Conservation (phyloP, 495 filamentous ascomycete genomes). For the Articulospora tetracladia region DNA sequence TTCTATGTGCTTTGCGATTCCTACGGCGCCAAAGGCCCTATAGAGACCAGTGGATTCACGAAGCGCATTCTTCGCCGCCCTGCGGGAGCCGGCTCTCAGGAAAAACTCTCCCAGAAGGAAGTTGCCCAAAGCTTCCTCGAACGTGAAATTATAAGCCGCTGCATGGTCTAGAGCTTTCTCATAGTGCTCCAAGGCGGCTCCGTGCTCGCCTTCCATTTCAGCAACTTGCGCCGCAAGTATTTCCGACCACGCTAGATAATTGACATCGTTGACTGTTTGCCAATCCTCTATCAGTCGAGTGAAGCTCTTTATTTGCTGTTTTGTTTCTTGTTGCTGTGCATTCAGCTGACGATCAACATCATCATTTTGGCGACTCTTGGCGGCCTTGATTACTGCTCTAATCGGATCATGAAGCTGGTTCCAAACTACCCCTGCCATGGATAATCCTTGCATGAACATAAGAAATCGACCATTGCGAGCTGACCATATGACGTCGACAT, state of each 20-base stretch:
- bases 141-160: conserved; percentile 67
- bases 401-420: conserved; percentile 49
- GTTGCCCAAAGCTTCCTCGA: conserved; percentile 78
- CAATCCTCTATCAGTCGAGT: conserved; percentile 62
- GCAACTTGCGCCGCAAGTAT: conserved; percentile 69
- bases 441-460: conserved; percentile 64
- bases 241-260: conserved; percentile 75
- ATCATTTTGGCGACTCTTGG: background rate
- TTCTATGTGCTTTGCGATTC: conserved; percentile 67
- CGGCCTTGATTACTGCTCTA: conserved; percentile 14
- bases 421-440: conserved; percentile 60
- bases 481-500: conserved; percentile 64
- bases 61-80: conserved; percentile 69
- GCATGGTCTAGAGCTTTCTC: conserved; percentile 79
- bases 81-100: conserved; percentile 62
- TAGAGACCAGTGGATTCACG: conserved; percentile 72
- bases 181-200: conserved; percentile 58
- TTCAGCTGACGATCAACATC: background rate
- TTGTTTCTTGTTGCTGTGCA: conserved; percentile 3
- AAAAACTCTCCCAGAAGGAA: conserved; percentile 77
- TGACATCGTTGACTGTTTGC: conserved; percentile 64
- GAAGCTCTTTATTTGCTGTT: conserved; percentile 47
- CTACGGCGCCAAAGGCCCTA: conserved; percentile 67
- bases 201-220: conserved; percentile 61
- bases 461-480: conserved; percentile 61